Base-by-base conservation (phyloP, 1,284 basidiomycete species). In the Ustilago tritici region DNA sequence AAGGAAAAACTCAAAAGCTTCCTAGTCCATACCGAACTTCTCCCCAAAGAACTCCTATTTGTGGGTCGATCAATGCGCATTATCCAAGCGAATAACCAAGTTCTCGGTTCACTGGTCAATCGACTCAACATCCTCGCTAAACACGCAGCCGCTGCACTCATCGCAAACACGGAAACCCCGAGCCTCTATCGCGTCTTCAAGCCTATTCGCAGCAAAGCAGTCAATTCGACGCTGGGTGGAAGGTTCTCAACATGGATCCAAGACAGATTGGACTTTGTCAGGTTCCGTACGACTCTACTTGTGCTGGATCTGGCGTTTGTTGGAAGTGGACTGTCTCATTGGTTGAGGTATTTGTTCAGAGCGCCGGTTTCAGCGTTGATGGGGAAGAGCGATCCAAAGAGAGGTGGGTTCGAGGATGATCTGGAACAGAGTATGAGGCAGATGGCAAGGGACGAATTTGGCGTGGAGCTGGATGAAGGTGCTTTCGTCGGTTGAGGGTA, bases 111-210 rank as follows among this genome's bases (percentile, higher is more conserved):
- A n/a, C 82, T 81, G 3, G 82, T 83, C 14, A 84, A 84, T 56
- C 68, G 82, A 28, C 74, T 84, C 64, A 83, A 84, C 74, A 84
- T 84, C 53, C 65, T 84, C 8, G 82, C 82, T n/a, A 76, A 69
- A 34, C 81, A 84, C 41, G 82, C 82, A 1, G 76, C 82, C 8
- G 72, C 74, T 9, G 81, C 82, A 0, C 61, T 83, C 8, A 67
- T 83, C 36, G 61, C 59, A 19, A 70, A 56, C 36, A 65, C 67
- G n/a, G 40, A 64, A 31, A 79, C 79, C 15, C 74, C 76, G 1
- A 65, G 57, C 2, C 43, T 81, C 14, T 77, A 67, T 28, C 72
- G 80, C 43, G 80, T 82, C 19, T 66, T 83, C 32, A 54, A 62
- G 32, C 81, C 81, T 1, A 11, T 47, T 4, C 56, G 47, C 31